These are phyloP conservation scores for Macrophomina pseudophaseolina DNA, from an alignment of 2,329 filamentous ascomycete species.

Conservation along the genomic window DNA sequence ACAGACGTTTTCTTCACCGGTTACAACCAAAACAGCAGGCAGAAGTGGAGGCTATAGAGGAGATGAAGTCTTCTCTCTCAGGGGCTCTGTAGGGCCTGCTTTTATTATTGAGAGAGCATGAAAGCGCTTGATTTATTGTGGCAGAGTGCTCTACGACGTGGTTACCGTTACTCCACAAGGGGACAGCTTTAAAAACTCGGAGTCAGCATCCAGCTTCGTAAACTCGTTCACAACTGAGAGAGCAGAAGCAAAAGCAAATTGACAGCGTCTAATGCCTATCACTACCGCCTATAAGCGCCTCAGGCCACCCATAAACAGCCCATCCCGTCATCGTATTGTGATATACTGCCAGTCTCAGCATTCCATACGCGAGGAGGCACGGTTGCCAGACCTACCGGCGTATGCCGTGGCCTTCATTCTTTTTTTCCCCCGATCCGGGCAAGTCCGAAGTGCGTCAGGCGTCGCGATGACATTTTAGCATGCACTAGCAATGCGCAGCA, in stretches of 20 bases:
- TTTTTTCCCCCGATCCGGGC: not conserved
- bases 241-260: not conserved
- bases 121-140: not conserved
- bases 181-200: too few relatives aligned
- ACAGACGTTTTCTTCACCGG: constrained; percentile 15
- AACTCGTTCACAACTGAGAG: not conserved
- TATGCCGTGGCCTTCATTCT: not conserved
- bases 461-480: not conserved
- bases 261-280: not conserved
- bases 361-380: constrained; percentile 15
- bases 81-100: not conserved
- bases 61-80: too few relatives aligned
- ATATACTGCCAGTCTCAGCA: not conserved
- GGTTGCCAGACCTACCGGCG: not conserved
- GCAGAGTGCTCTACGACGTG: not conserved
- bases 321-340: not conserved
- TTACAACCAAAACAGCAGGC: not conserved
- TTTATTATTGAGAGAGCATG: not conserved
- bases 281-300: not conserved
- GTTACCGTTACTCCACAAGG: too few relatives aligned
- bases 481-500: not conserved
- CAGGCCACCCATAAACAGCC: not conserved
- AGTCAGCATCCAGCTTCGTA: too few relatives aligned
- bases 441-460: not conserved
- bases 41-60: not conserved